phyloP scores from a whole-genome alignment of 148 eudicot genomes.

The Vaccinium darrowii region DNA sequence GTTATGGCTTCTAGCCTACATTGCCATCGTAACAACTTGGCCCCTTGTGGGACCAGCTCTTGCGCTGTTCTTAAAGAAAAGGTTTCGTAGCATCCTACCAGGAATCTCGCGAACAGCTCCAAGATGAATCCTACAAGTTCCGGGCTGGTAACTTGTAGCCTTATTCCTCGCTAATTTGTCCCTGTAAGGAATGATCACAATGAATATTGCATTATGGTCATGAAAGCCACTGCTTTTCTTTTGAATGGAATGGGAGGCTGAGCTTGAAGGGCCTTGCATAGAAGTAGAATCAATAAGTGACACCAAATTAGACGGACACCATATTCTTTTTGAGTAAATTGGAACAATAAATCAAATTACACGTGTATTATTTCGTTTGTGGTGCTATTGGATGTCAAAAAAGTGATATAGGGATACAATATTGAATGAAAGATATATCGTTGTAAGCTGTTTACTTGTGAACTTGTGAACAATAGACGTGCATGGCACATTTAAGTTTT shows the following conservation, averaged over 20 bases:
- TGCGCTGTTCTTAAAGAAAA: slow-evolving; percentile 53
- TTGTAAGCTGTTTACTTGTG: not conserved
- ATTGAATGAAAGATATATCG: not conserved
- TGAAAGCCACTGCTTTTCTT: not conserved
- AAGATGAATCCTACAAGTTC: slow-evolving; percentile 6
- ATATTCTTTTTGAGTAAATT: not conserved
- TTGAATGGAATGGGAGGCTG: not conserved
- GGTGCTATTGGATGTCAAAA: not conserved
- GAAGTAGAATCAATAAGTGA: not conserved
- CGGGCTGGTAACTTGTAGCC: not conserved
- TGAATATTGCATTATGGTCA: not conserved
- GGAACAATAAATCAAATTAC: not conserved
- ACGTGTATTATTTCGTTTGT: not conserved
- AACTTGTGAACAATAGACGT: not conserved
- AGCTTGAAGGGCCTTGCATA: not conserved
- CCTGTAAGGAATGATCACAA: not conserved
- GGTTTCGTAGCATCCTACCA: slow-evolving; percentile 29
- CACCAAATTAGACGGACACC: not conserved
- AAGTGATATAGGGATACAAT: not conserved
- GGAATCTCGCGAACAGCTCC: slow-evolving; percentile 3
- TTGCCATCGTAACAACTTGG: slow-evolving; percentile 68
- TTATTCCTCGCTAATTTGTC: not conserved
- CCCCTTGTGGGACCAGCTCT: slow-evolving; percentile 69
- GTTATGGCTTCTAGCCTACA: slow-evolving; percentile 75
- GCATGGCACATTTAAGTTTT: not conserved